Conservation (phyloP, 345 rosid genomes). For the rapeseed (Brassica napus) region Da-Ae NC_063434.1:3566501-3567000, state of each 20-base stretch:
- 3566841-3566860: constrained; percentile 41
- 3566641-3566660: not conserved
- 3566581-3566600: constrained; percentile 1
- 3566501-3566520: constrained; percentile 58
- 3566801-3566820: constrained; percentile 44
- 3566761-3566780: constrained; percentile 66
- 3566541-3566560: constrained; percentile 75
- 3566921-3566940: not conserved
- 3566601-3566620: not conserved
- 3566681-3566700: constrained; percentile 55
- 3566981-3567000: constrained; percentile 57
- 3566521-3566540: constrained; percentile 67
- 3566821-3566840: constrained; percentile 53
- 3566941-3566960: not conserved
- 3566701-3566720: constrained; percentile 86
- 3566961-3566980: constrained; percentile 58
- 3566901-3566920: constrained; percentile 14
- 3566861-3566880: constrained; percentile 50
- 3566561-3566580: constrained; percentile 65
- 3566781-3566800: constrained; percentile 67
- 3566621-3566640: not conserved
- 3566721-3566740: constrained; percentile 47
- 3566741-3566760: constrained; percentile 50
- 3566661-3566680: constrained; percentile 50
- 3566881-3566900: constrained; percentile 55